Percentiles rank a stretch among this genome's conserved stretches.
Conservation (phyloP, 768 basidiomycete species). For the Erythrobasidium yunnanense region DNA sequence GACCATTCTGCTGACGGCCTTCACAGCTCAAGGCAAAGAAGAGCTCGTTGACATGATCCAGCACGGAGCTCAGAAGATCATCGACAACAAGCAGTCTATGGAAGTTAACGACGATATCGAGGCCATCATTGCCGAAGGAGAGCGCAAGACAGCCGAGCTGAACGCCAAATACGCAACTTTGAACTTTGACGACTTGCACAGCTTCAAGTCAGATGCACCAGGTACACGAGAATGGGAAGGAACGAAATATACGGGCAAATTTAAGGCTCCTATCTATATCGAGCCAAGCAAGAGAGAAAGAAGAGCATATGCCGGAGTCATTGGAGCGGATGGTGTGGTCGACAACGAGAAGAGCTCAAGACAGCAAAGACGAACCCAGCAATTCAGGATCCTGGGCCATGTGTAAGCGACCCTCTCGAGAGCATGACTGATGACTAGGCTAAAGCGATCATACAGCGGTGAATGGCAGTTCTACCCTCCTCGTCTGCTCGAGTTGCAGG, state of each 20-base stretch:
- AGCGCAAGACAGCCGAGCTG: conserved; percentile 76
- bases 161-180: conserved; percentile 85
- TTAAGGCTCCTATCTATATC: conserved; percentile 44
- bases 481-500: conserved; percentile 66
- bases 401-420: conserved; percentile 46
- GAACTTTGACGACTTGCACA: conserved; percentile 87
- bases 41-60: conserved; percentile 97
- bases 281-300: conserved; percentile 88
- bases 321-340: conserved; percentile 75
- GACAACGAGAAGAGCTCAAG: no score
- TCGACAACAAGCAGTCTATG: conserved; percentile 55
- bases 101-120: conserved; percentile 72
- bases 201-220: conserved; percentile 62
- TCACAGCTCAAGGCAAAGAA: conserved; percentile 53
- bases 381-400: conserved; percentile 48
- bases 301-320: conserved; percentile 83
- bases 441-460: conserved; percentile 48
- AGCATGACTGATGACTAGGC: conserved; percentile 10
- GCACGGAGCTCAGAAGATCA: conserved; percentile 92
- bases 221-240: conserved; percentile 38
- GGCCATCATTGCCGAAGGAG: conserved; percentile 78
- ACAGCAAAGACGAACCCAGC: conserved; percentile 55
- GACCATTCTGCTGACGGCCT: neutral
- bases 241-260: conserved; percentile 32
- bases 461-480: conserved; percentile 96